Evolutionary conservation across 169 alveolate species (phyloP).

Genomic region (Plasmodium ovale): DNA sequence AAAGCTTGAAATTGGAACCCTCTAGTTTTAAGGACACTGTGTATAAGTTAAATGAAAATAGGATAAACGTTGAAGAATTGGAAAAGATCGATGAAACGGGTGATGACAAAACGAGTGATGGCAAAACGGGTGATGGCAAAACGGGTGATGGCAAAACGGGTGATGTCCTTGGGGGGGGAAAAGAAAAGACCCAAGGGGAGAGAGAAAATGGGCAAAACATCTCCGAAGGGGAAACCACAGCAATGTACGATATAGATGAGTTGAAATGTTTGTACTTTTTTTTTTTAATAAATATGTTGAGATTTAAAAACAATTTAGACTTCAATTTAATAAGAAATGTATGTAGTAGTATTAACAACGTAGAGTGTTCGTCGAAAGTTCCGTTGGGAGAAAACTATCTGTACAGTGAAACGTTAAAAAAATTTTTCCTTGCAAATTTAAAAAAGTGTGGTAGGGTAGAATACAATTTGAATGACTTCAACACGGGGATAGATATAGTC

Average conservation of each 20-base stretch:
- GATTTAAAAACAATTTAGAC: conserved; percentile 67
- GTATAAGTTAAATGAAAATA: conserved; percentile 54
- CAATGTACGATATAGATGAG: conserved; percentile 19
- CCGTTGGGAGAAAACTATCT: not conserved
- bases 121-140: not conserved
- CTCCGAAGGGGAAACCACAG: not conserved
- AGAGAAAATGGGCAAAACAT: not conserved
- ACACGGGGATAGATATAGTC: conserved; percentile 10
- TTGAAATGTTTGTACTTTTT: conserved; percentile 60
- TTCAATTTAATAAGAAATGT: conserved; percentile 36
- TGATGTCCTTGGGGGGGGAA: too few relatives aligned
- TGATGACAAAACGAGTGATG: not conserved
- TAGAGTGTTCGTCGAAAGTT: not conserved
- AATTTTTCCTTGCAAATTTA: conserved; percentile 33
- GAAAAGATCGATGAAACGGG: not conserved
- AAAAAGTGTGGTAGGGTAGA: conserved; percentile 51
- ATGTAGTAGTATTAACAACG: conserved; percentile 37
- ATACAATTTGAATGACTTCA: conserved; percentile 50
- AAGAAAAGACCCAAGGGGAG: too few relatives aligned
- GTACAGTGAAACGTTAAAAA: conserved; percentile 41
- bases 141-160: not conserved
- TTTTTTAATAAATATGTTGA: conserved; percentile 54
- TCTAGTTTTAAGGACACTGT: conserved; percentile 52
- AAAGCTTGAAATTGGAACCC: conserved; percentile 23
- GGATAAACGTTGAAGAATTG: conserved; percentile 20